A percentile compares a stretch with the other conserved stretches of the same genome.
Conservation (phyloP, 345 rosid species). For the Cardamine occulta region DNA sequence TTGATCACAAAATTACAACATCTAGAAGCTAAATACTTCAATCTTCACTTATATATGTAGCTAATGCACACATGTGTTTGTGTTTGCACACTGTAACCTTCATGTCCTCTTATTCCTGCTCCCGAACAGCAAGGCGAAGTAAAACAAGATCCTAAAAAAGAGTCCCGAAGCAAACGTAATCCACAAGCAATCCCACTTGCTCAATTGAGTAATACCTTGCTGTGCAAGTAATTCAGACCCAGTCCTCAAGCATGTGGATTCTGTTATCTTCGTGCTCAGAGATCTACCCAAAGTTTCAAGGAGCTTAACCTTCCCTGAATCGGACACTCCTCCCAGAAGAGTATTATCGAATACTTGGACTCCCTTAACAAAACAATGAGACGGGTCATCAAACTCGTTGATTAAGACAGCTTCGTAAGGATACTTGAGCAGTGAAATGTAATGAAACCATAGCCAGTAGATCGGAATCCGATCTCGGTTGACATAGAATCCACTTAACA, state of each 20-base stretch:
- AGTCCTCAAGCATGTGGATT: conserved; percentile 47
- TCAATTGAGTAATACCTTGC: conserved; percentile 45
- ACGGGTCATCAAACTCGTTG: conserved; percentile 45
- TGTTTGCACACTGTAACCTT: conserved; percentile 15
- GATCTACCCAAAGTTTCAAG: conserved; percentile 39
- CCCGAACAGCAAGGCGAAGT: conserved; percentile 45
- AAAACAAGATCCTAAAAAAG: conserved; percentile 47
- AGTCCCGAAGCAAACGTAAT: conserved; percentile 47
- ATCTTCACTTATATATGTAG: conserved; percentile 4
- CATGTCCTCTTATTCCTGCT: conserved; percentile 52
- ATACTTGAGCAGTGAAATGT: conserved; percentile 44
- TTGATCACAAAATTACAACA: background rate
- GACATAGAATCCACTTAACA: conserved; percentile 47
- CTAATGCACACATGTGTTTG: background rate
- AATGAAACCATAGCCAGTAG: conserved; percentile 52
- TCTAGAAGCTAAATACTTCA: background rate
- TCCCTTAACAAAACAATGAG: conserved; percentile 42
- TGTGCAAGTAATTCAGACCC: conserved; percentile 44
- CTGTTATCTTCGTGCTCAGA: conserved; percentile 39
- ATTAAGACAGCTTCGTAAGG: conserved; percentile 46
- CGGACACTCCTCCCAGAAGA: conserved; percentile 31
- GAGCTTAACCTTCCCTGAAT: conserved; percentile 34
- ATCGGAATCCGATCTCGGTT: conserved; percentile 47
- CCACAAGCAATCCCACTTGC: conserved; percentile 51
- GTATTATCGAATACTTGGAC: conserved; percentile 43